These are phyloP conservation scores for Thraustochytrium sp. DNA, from an alignment of 352 stramenopile genomes.

Conservation along the genomic window DNA sequence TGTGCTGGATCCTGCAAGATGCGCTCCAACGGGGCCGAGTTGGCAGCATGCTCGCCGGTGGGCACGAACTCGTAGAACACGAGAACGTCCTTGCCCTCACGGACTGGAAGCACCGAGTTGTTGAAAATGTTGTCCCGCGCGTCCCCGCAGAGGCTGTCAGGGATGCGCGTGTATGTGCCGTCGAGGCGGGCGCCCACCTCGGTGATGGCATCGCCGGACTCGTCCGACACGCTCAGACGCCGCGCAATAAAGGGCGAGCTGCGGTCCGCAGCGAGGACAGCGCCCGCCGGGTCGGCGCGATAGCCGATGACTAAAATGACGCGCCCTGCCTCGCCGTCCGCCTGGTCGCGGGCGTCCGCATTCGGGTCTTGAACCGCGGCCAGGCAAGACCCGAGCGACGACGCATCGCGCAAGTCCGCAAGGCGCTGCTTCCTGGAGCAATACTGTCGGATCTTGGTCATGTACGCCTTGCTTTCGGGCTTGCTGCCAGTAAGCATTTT, in stretches of 20 bases:
- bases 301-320: slow-evolving; percentile 36
- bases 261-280: not conserved
- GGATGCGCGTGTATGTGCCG: slow-evolving; percentile 22
- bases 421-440: slow-evolving; percentile 41
- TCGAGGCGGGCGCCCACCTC: slow-evolving; percentile 23
- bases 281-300: not conserved
- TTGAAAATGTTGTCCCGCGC: slow-evolving; percentile 34
- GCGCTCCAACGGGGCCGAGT: slow-evolving; percentile 15
- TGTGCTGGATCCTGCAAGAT: not conserved
- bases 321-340: slow-evolving; percentile 11
- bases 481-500: slow-evolving; percentile 24
- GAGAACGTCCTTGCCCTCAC: not conserved
- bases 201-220: not conserved
- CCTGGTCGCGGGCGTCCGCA: not conserved
- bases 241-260: slow-evolving; percentile 14
- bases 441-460: slow-evolving; percentile 11
- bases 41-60: not conserved
- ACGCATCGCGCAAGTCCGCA: not conserved
- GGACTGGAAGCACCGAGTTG: slow-evolving; percentile 21
- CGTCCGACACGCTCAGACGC: slow-evolving; percentile 18
- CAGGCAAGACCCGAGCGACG: not conserved
- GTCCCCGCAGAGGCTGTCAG: not conserved
- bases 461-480: not conserved
- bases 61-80: slow-evolving; percentile 36
- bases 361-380: not conserved